These are phyloP conservation scores for Pseudogymnoascus sp. DNA, from an alignment of 2,329 filamentous ascomycete species.

Conservation along the genomic window DNA sequence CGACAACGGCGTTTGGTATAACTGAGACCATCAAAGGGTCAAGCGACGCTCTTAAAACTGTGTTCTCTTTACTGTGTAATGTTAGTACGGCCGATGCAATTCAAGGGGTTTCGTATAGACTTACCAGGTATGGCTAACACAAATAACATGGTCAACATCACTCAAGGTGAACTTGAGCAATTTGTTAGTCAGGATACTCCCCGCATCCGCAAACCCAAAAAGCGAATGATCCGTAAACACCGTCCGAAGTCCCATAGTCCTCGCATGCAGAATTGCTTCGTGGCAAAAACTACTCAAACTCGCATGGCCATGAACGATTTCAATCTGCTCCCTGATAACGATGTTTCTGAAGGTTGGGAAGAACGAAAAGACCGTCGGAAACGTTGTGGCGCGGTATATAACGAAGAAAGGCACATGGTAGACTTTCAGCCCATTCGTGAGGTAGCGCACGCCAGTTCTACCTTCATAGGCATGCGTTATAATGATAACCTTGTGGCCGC, in stretches of 20 bases:
- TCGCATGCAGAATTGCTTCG: constrained; percentile 86
- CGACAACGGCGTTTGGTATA: constrained; percentile 94
- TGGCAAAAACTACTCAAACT: constrained; percentile 89
- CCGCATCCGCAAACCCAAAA: constrained; percentile 94
- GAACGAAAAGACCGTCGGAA: constrained; percentile 96
- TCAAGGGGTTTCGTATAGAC: constrained; percentile 18
- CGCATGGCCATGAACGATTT: constrained; percentile 96
- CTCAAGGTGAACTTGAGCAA: constrained; percentile 91
- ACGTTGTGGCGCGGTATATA: constrained; percentile 86
- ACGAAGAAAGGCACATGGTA: constrained; percentile 96
- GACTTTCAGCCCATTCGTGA: constrained; percentile 96
- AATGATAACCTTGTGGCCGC: constrained; percentile 95
- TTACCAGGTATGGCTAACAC: constrained; percentile 95
- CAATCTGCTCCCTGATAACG: constrained; percentile 83
- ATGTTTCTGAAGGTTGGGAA: constrained; percentile 98
- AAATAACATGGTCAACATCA: constrained; percentile 96
- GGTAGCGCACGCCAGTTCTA: constrained; percentile 83
- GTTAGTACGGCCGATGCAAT: constrained; percentile 19
- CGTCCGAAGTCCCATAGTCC: constrained; percentile 92
- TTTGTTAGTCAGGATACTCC: constrained; percentile 94
- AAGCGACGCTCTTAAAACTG: constrained; percentile 83
- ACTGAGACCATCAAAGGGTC: constrained; percentile 97
- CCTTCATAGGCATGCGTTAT: constrained; percentile 93
- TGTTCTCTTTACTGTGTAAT: constrained; percentile 79
- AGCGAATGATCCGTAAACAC: constrained; percentile 97